phyloP scores from a whole-genome alignment of 2,329 filamentous ascomycete species.

The Cladorrhinum sp. region DNA sequence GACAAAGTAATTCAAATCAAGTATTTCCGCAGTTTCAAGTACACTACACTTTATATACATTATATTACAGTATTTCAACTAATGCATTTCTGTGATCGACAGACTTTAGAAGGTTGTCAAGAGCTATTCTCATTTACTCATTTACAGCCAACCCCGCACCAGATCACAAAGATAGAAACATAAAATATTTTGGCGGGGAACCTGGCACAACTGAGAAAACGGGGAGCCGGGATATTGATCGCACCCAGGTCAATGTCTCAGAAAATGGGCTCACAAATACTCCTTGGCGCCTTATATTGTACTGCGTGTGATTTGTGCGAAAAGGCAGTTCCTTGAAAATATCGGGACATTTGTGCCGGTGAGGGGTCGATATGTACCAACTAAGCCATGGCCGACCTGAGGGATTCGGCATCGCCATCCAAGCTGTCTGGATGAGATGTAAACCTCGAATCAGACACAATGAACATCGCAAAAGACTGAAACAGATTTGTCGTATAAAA shows the following conservation, averaged over 20 bases:
- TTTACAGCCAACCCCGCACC: too few relatives aligned
- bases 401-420: neutral
- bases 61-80: neutral
- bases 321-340: neutral
- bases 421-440: neutral
- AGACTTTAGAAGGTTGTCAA: too few relatives aligned
- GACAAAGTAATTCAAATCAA: too few relatives aligned
- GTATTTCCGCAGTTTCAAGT: too few relatives aligned
- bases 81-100: neutral
- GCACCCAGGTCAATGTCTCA: neutral
- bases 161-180: neutral
- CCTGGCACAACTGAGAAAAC: too few relatives aligned
- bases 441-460: neutral
- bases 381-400: neutral
- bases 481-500: neutral
- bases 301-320: neutral
- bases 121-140: too few relatives aligned
- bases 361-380: neutral
- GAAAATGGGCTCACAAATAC: neutral
- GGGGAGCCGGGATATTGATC: neutral
- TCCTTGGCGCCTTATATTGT: neutral
- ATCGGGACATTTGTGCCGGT: neutral
- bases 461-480: neutral
- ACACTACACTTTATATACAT: too few relatives aligned
- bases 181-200: too few relatives aligned